Base-by-base conservation (phyloP, 768 basidiomycete species). In the Xerocomellus amylosporus region DNA sequence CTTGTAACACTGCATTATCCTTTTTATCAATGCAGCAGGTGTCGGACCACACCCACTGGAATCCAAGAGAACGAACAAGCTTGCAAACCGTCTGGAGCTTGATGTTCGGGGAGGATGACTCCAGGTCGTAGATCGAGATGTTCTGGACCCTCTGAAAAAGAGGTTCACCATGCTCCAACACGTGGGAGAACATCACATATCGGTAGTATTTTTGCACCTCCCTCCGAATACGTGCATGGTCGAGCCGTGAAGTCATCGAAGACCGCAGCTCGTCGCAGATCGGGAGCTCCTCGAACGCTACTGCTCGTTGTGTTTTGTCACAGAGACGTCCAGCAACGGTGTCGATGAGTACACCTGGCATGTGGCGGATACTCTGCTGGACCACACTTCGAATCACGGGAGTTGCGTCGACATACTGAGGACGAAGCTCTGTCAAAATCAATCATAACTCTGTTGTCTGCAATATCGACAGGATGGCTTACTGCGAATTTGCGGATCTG, bases 31-130 rank as follows among this genome's bases (percentile, higher is more conserved):
- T 15, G 13, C 58, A 59, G 15, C 58, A 58, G 1, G 58, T 59
- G 17, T 58, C 58, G 2, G 14, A 34, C 57, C 57, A 58, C 3
- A 31, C 54, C 57, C 57, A 58, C 3, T 13, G 20, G 19, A 55
- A 55, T 1, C n/a, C 12, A 20, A 46, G 33, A 12, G 31, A 13
- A 2, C 20, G 38, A 0, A 22, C 36, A 5, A 55, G 36, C 2
- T 5, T 2, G 31, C 48, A 56, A 19, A 58, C 47, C 3, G 1
- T 10, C 19, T 40, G 28, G 1, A 59, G 20, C 19, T 61, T 59
- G 41, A 2, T 12, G 26, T 40, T 44, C 12, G 36, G 2, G 28
- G 20, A 4, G 56, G 24, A 24, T 24, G 24, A 44, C 14, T 10
- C 7, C 1, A 58, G 38, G 14, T 28, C 42, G 5, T 47, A 45